phyloP scores from a whole-genome alignment of 2,329 filamentous ascomycete species.

The Seiridium cupressi region DNA sequence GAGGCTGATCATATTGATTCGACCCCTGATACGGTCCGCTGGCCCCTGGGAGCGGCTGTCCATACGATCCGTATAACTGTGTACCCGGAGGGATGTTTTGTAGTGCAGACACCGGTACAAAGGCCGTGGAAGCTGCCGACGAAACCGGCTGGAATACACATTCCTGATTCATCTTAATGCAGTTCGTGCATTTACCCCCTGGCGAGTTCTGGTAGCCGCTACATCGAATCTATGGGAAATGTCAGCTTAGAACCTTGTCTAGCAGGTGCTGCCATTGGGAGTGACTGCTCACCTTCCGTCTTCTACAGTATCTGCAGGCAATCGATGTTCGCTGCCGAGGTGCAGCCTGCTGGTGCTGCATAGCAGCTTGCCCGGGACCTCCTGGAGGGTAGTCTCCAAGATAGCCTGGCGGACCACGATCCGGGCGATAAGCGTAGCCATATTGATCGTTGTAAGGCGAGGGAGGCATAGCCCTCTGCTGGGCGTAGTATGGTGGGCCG shows the following conservation, averaged over 20 bases:
- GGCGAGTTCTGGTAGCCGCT: conserved; percentile 59
- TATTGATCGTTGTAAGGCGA: conserved; percentile 19
- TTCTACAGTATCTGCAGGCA: conserved; percentile 59
- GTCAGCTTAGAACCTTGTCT: conserved; percentile 18
- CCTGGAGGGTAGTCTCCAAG: conserved; percentile 27
- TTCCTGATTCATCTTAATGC: conserved; percentile 60
- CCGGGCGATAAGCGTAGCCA: conserved; percentile 31
- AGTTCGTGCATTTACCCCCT: conserved; percentile 60
- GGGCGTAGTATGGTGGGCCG: conserved; percentile 21
- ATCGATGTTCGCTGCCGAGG: conserved; percentile 59
- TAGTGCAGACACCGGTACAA: conserved; percentile 57
- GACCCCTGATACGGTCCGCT: conserved; percentile 17
- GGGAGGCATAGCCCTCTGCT: conserved; percentile 13
- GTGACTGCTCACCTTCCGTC: conserved; percentile 49
- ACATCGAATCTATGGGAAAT: conserved; percentile 51
- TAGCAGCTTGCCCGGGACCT: conserved; percentile 32
- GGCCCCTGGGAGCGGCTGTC: conserved; percentile 46
- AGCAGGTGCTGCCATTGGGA: conserved; percentile 9
- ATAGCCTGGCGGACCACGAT: conserved; percentile 24
- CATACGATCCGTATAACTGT: conserved; percentile 56
- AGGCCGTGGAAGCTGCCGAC: conserved; percentile 53
- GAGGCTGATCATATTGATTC: conserved; percentile 26
- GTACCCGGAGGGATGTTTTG: conserved; percentile 58
- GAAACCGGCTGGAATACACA: conserved; percentile 61
- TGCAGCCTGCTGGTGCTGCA: conserved; percentile 51